Base-by-base conservation (phyloP, 2,329 filamentous ascomycete species). In the Penicillium polonicum region DNA sequence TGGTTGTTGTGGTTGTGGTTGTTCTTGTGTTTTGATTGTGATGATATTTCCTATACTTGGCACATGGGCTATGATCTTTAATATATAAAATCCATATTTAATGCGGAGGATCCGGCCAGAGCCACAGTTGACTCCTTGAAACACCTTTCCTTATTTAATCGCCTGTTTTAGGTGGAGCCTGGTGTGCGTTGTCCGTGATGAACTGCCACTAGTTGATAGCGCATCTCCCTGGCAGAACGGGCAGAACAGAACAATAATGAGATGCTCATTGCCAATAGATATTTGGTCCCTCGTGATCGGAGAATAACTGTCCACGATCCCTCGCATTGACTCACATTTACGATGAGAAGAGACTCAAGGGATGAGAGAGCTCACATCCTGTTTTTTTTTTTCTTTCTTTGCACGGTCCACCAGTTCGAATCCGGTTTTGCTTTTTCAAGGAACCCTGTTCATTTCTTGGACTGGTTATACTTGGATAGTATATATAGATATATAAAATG, bases 301-400 rank as follows among this genome's bases (percentile, higher is more conserved):
- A 66, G 60, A 63, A 55, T 65, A 64, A 38, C 19, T 21, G 9
- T 38, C 54, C 64, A 66, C 59, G 63, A 65, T 57, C 57, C 63
- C 63, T 65, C 60, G 54, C 63, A 55, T 65, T 60, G 63, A 65
- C 58, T 60, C 51, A 55, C 42, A 53, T 51, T 49, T 44, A n/a
- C 58, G 53, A 64, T 65, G 51, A 60, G 48, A 60, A 7, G 31
- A 36, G 21, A 27, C 39, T 33, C 44, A 41, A 54, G 61, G 29
- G 33, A 35, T 55, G 64, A 62, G 56, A 48, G 48, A 46, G 48
- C 50, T 65, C 63, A 62, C n/a, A 58, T 48, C 17, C 25, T 41
- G 17, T 23, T 21, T 25, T 43, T 27, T 3, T 25, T 17, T 21
- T 23, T 17, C 25, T 27, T 2, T 25, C 4, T 27, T 41, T n/a